Evolutionary conservation across 2,329 filamentous ascomycete genomes (phyloP).

Genomic region (Stagonosporopsis vannaccii): DNA sequence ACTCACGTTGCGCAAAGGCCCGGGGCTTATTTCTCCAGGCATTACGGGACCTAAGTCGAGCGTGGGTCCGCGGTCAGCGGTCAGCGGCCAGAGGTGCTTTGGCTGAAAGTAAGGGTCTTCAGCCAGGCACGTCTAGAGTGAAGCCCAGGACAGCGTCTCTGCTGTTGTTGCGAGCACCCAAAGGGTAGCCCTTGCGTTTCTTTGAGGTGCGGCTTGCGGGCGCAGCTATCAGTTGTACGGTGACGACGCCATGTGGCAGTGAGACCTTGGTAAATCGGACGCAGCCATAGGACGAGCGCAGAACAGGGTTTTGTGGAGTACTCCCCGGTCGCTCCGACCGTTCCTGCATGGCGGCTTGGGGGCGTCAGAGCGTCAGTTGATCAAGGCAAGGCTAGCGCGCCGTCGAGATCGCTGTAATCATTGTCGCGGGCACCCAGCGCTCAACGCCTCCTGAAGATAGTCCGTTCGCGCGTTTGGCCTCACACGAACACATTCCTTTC

Average conservation of each 20-base stretch:
- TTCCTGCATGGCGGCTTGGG: conserved; percentile 19
- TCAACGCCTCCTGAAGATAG: conserved; percentile 20
- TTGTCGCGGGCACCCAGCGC: conserved; percentile 10
- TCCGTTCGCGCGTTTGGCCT: background rate
- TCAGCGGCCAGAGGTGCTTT: background rate
- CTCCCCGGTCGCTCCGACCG: conserved; percentile 6
- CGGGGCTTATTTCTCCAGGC: background rate
- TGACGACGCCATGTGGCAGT: conserved; percentile 16
- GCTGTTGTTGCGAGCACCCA: conserved; percentile 15
- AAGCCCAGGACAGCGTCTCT: background rate
- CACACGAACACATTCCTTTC: background rate
- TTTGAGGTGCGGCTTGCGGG: conserved; percentile 4
- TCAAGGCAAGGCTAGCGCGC: conserved; percentile 16
- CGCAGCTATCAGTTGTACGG: conserved; percentile 6
- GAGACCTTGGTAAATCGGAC: conserved; percentile 18
- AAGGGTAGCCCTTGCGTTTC: conserved; percentile 5
- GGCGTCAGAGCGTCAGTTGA: conserved; percentile 4
- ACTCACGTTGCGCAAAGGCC: background rate
- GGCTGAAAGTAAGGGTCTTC: background rate
- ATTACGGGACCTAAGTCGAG: background rate
- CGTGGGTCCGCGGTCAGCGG: background rate
- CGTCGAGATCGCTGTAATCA: conserved; percentile 9
- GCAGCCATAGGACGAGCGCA: conserved; percentile 25
- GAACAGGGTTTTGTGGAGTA: conserved; percentile 14
- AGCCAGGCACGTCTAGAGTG: background rate